These are phyloP conservation scores for Monilinia polystroma DNA, from an alignment of 2,329 filamentous ascomycete genomes.

Conservation along the genomic window DNA sequence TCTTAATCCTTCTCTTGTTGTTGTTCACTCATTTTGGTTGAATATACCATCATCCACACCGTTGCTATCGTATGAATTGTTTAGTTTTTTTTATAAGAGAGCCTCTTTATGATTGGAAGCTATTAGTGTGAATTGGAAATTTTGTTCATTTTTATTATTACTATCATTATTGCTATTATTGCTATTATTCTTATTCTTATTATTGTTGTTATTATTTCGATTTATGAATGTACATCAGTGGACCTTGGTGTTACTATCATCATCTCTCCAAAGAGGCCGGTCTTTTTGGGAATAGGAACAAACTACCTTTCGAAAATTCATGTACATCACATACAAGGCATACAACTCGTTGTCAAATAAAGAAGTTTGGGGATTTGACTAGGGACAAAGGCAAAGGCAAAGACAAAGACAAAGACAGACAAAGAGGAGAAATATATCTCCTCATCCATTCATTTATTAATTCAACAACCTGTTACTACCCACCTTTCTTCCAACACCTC, in stretches of 20 bases:
- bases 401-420: background rate
- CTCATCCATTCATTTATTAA: background rate
- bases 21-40: background rate
- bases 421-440: conserved; percentile 2
- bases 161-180: too few relatives aligned
- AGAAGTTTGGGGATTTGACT: background rate
- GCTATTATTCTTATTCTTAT: too few relatives aligned
- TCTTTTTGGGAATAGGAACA: background rate
- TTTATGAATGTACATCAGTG: background rate
- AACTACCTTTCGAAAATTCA: background rate
- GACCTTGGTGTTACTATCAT: background rate
- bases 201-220: background rate
- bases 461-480: background rate
- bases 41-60: background rate
- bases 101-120: background rate
- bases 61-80: background rate
- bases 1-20: too few relatives aligned
- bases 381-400: background rate
- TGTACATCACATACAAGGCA: background rate
- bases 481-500: background rate
- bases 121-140: background rate
- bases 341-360: background rate
- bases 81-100: background rate
- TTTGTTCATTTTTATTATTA: background rate
- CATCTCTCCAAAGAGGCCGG: background rate